Evolutionary conservation across 306 rosid species (phyloP).

Genomic region (Cyamopsis tetragonoloba): DNA sequence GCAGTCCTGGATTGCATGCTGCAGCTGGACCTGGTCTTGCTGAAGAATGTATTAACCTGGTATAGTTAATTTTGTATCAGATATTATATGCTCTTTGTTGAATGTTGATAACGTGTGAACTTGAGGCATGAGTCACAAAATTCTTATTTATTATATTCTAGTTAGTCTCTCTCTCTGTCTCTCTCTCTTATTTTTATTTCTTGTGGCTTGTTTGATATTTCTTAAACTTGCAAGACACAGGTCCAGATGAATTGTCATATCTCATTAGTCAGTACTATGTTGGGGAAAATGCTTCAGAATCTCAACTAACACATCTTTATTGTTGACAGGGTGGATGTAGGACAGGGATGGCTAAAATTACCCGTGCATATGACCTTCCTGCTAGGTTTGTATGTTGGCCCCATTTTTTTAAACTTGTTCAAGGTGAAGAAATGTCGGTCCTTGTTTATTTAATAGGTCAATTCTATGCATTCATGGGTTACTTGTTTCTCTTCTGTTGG

Average conservation of each 20-base stretch:
- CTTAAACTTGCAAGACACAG: not conserved
- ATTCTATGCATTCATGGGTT: not conserved
- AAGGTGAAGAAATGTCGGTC: not conserved
- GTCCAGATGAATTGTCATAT: constrained; percentile 13
- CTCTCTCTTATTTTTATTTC: constrained; percentile 17
- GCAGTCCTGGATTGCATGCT: constrained; percentile 91
- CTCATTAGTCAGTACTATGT: not conserved
- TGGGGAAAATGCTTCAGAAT: not conserved
- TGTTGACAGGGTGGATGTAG: constrained; percentile 92
- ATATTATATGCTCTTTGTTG: not conserved
- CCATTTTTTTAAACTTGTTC: constrained; percentile 13
- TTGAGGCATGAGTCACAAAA: not conserved
- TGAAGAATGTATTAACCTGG: constrained; percentile 91
- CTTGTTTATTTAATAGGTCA: not conserved
- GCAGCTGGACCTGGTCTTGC: constrained; percentile 98
- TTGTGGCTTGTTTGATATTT: constrained; percentile 12
- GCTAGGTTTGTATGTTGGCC: constrained; percentile 61
- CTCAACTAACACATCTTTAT: constrained; percentile 25
- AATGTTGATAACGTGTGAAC: not conserved
- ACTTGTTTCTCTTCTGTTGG: constrained; percentile 4
- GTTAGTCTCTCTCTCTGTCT: too few species aligned
- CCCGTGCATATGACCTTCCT: constrained; percentile 92
- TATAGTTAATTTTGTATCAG: constrained; percentile 33
- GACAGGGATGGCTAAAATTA: constrained; percentile 97
- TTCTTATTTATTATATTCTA: not conserved